Evolutionary conservation across 192 early-diverging fungal species (phyloP), one percentile per base, ranked within the genome.

Genomic region (Dissophora globulifera): DNA sequence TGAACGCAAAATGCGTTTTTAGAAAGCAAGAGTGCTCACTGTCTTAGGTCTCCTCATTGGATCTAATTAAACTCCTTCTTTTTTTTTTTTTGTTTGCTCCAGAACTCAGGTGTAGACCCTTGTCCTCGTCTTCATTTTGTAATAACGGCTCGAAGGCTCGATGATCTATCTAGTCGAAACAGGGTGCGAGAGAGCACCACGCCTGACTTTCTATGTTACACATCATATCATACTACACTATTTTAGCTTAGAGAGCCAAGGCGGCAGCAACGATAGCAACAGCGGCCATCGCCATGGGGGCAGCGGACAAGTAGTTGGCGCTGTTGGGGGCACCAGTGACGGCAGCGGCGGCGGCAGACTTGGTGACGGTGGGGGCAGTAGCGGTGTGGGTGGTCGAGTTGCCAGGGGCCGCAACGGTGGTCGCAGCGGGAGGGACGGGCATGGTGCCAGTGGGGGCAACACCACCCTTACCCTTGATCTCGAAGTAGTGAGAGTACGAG

Each of bases 401-500:
- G 15, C 25, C 11, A 19, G 46, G n/a, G 33, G 47, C 13, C 2
- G 50, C 19, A 0, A 15, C 10, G 20, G 45, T 20, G 15, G 42
- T 19, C 27, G 53, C 43, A 7, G 53, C 10, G 16, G 33, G 25
- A 46, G 19, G 15, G 4, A 58, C 46, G 31, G 67, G 67, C 27
- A 50, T 50, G 51, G 31, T 31, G 1, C 26, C 66, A 17, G 51
- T 48, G 30, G 67, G 67, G 43, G 46, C 8, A 22, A 50, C 46
- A 17, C 66, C 68, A 27, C 47, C 32, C 20, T 50, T 43, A 11
- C 33, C 35, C 52, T 57, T 62, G 46, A 71, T 57, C 25, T 31
- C 15, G 52, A 71, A 71, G 59, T 55, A 57, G 40, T 58, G 55
- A 11, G 68, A 69, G 43, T 55, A 69, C 29, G 61, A 41, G 25